Evolutionary conservation across 208 protist genomes (phyloP), one percentile per base, ranked within the genome.

Genomic region (Wallacemonas sp.): DNA sequence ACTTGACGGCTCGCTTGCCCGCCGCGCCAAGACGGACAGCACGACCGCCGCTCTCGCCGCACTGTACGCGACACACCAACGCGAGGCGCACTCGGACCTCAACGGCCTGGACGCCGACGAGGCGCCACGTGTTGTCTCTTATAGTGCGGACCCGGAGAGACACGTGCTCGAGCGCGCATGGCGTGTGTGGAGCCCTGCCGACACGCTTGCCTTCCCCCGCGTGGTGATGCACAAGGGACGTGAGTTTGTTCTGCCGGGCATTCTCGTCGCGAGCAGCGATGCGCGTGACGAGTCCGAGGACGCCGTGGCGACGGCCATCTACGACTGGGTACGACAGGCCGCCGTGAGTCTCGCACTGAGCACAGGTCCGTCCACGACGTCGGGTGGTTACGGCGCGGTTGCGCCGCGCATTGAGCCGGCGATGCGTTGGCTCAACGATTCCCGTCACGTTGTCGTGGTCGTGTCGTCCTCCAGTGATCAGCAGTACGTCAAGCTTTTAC

Each of bases 401-500:
- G n/a, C 3, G 12, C 3, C 26, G 3, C 15, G 4, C n/a, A 27
- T 33, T 19, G 29, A 12, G n/a, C 30, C 42, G 36, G 55, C 36
- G 4, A 44, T 62, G 37, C 39, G 32, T 4, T 62, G 55, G 55
- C 34, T 62, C n/a, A 62, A 62, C 27, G 22, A 10, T 5, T 62
- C 55, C 13, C 55, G 29, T 13, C 68, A 77, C 45, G 64, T 54
- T 0, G 72, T 83, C 5, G 38, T 76, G 1, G 42, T 76, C 8
- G 32, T 83, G 0, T 65, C 64, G 0, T 50, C 63, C 5, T 37
- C 24, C 15, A 66, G 55, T 45, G 68, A 76, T 46, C 72, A 79
- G 64, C 71, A 79, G 64, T 69, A 69, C 15, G 42, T 71, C 2
- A 68, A 71, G 60, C 55, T 83, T 32, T 24, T 76, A n/a, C 68